Base-by-base conservation (phyloP, 495 filamentous ascomycete species). In the Thozetella sp. region DNA sequence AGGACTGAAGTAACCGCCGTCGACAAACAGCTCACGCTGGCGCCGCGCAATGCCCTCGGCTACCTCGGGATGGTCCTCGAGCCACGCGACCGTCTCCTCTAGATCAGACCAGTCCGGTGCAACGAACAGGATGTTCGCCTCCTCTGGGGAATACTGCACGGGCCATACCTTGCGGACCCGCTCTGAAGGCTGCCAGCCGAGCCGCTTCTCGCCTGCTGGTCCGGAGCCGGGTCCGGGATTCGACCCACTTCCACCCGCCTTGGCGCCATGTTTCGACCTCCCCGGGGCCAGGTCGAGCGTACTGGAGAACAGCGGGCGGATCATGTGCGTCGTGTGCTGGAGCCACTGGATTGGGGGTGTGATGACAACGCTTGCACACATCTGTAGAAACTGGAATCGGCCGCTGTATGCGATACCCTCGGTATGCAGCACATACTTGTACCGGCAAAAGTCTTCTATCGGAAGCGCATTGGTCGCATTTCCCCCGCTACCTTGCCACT, bases 321-420 rank as follows among this genome's bases (percentile, higher is more conserved):
- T 69, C 0, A 85, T 63, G 51, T 85, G 80, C 37, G 80, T 82
- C 13, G 73, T 68, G 56, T 81, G 80, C 72, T 84, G 77, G 59
- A 80, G 66, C 76, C 78, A 84, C 13, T 71, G 69, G 1, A 79
- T 65, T 0, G 80, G 80, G 54, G 80, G 80, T 11, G 76, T 74
- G 26, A 85, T 56, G 6, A 82, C 67, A 0, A 83, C 77, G 50
- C 73, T 78, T 0, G 62, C 71, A 61, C 82, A 85, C 52, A 81
- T 73, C 70, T 80, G 78, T 59, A 80, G 76, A 68, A 76, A 83
- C 62, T 81, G 81, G 54, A 85, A 77, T 34, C 81, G 72, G 3
- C 82, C 85, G 45, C 79, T 82, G 65, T 87, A 87, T 10, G 84
- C 80, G 22, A 86, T 72, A 1, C 84, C 84, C 72, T 88, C 86